Conservation (phyloP, 345 rosid genomes). For the Citrus mangshanensis region DNA sequence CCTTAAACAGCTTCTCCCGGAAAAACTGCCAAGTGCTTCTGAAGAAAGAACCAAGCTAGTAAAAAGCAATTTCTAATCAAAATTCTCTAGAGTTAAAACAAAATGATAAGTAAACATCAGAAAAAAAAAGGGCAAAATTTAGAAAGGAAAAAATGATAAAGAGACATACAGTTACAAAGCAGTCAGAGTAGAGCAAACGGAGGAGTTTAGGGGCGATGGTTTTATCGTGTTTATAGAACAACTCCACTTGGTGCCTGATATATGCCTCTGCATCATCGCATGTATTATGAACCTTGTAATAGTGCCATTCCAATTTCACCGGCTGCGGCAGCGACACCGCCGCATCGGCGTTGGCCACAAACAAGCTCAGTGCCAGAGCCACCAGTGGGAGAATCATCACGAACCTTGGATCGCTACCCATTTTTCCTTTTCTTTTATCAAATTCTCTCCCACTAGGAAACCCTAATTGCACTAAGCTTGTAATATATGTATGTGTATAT, state of each 20-base stretch:
- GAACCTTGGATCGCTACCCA: background rate
- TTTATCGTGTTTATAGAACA: conserved; percentile 33
- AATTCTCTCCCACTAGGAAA: background rate
- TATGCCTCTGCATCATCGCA: conserved; percentile 55
- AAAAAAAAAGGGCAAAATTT: background rate
- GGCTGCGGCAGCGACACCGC: conserved; percentile 31
- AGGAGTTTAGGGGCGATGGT: conserved; percentile 63
- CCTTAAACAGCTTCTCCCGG: background rate
- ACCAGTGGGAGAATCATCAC: conserved; percentile 6
- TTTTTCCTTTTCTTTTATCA: background rate
- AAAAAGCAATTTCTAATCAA: background rate
- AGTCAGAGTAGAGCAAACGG: conserved; percentile 68
- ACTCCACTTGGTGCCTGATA: conserved; percentile 44
- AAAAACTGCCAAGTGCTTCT: background rate
- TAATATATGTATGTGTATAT: background rate
- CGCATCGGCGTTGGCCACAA: conserved; percentile 29
- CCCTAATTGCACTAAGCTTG: conserved; percentile 19
- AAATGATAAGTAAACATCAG: background rate
- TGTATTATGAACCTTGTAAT: conserved; percentile 38
- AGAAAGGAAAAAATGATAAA: background rate
- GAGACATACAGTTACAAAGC: conserved; percentile 53
- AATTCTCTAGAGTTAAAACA: background rate
- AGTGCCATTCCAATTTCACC: conserved; percentile 54
- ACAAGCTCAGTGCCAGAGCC: conserved; percentile 33
- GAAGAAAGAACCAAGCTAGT: background rate